Percentiles rank a stretch among this genome's conserved stretches.
phyloP scores from a whole-genome alignment of 2,329 filamentous ascomycete genomes.

The Colletotrichum caudatum region DNA sequence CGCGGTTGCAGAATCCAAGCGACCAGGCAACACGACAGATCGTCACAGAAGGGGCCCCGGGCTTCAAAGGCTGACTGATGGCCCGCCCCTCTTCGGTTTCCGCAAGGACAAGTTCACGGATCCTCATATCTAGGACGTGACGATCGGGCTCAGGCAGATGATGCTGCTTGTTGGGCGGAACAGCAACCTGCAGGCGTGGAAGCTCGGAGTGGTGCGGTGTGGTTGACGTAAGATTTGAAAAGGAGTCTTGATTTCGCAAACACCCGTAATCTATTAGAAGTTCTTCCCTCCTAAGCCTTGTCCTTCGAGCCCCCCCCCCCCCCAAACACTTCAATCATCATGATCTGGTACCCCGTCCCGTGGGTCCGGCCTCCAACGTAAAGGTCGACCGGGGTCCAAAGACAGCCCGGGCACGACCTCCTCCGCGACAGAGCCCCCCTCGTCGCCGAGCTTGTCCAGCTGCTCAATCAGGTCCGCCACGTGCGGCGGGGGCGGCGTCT shows the following conservation, averaged over 20 bases:
- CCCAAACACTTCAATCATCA: slow-evolving; percentile 2
- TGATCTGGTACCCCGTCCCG: slow-evolving; percentile 25
- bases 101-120: slow-evolving; percentile 48
- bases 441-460: slow-evolving; percentile 32
- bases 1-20: no score
- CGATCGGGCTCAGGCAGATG: slow-evolving; percentile 50
- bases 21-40: no score
- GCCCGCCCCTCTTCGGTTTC: slow-evolving; percentile 46
- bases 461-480: slow-evolving; percentile 50
- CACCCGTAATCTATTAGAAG: neutral
- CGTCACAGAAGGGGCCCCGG: no score
- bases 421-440: slow-evolving; percentile 4
- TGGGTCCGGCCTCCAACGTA: slow-evolving; percentile 16
- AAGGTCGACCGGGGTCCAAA: slow-evolving; percentile 5
- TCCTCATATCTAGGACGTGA: slow-evolving; percentile 44
- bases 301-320: neutral
- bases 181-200: slow-evolving; percentile 50
- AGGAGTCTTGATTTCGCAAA: neutral
- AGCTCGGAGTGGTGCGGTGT: slow-evolving; percentile 33
- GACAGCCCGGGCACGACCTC: slow-evolving; percentile 15
- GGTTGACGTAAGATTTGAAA: neutral
- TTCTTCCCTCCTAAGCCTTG: neutral
- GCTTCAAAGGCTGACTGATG: no score
- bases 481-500: slow-evolving; percentile 65
- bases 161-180: slow-evolving; percentile 48